These are phyloP conservation scores for Phalaenopsis equestris DNA, from an alignment of 106 monocot species.

Conservation along the genomic window DNA sequence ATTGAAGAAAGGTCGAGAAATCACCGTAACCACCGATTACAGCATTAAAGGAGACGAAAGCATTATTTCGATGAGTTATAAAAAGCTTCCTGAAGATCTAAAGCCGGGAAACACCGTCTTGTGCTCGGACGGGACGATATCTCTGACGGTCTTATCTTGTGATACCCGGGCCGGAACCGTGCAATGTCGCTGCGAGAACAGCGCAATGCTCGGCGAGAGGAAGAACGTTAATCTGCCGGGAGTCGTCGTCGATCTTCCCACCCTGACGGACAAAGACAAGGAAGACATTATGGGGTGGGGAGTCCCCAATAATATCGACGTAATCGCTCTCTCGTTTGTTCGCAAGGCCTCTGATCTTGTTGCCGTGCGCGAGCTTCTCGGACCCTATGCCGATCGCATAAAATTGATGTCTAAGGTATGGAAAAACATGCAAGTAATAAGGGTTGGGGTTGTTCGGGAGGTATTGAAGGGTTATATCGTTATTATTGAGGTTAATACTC, in stretches of 20 bases:
- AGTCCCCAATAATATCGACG: conserved; percentile 56
- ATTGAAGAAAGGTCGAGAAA: conserved; percentile 37
- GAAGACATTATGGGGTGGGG: conserved; percentile 61
- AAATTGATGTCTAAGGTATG: conserved; percentile 93
- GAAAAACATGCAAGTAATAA: no score
- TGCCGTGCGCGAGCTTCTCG: conserved; percentile 64
- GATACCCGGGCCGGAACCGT: conserved; percentile 30
- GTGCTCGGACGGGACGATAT: conserved; percentile 55
- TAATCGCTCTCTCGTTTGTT: conserved; percentile 75
- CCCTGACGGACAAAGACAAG: conserved; percentile 52
- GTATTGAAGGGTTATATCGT: no score
- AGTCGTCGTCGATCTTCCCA: conserved; percentile 53
- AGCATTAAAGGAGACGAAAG: conserved; percentile 43
- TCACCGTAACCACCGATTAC: conserved; percentile 56
- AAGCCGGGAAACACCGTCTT: conserved; percentile 32
- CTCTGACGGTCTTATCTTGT: conserved; percentile 43
- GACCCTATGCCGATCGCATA: conserved; percentile 58
- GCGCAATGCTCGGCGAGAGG: conserved; percentile 51
- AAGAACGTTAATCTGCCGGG: conserved; percentile 71
- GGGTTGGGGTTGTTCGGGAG: no score
- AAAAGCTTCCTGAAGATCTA: conserved; percentile 40
- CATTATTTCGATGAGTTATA: conserved; percentile 60
- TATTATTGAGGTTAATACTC: no score
- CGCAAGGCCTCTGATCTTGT: conserved; percentile 89
- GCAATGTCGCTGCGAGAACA: conserved; percentile 50